Evolutionary conservation across 2,329 filamentous ascomycete genomes (phyloP).

Genomic region (Neopestalotiopsis clavispora): DNA sequence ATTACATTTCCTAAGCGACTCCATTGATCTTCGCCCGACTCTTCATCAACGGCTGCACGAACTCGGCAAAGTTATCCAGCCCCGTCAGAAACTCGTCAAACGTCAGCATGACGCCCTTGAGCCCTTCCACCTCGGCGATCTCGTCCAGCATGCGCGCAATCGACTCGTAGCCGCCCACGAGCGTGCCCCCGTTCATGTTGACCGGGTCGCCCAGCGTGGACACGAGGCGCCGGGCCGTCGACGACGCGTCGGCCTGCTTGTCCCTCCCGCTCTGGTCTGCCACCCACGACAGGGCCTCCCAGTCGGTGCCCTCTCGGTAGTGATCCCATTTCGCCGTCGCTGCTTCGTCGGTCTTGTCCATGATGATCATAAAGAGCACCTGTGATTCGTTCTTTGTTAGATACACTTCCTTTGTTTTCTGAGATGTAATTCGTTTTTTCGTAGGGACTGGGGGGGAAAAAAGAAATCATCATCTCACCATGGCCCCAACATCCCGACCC

Average conservation of each 20-base stretch:
- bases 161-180: conserved; percentile 17
- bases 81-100: conserved; percentile 20
- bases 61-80: conserved; percentile 17
- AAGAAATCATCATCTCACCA: conserved; percentile 9
- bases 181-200: conserved; percentile 20
- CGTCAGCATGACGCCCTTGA: conserved; percentile 19
- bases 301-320: conserved; percentile 19
- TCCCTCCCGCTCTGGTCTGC: conserved; percentile 19
- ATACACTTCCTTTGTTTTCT: background rate
- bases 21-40: conserved; percentile 17
- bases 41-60: conserved; percentile 20
- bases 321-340: conserved; percentile 18
- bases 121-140: conserved; percentile 18
- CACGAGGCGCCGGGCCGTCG: conserved; percentile 17
- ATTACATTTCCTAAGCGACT: background rate
- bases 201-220: conserved; percentile 16
- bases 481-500: conserved; percentile 17
- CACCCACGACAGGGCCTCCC: conserved; percentile 19
- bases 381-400: background rate
- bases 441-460: too few relatives aligned
- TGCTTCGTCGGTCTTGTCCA: conserved; percentile 20
- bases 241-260: conserved; percentile 14
- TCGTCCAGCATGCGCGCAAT: conserved; percentile 19
- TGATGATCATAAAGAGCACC: conserved; percentile 19
- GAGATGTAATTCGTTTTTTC: too few relatives aligned